These are phyloP conservation scores for Hymenoscyphus infarciens DNA, from an alignment of 2,329 filamentous ascomycete genomes.

Conservation along the genomic window DNA sequence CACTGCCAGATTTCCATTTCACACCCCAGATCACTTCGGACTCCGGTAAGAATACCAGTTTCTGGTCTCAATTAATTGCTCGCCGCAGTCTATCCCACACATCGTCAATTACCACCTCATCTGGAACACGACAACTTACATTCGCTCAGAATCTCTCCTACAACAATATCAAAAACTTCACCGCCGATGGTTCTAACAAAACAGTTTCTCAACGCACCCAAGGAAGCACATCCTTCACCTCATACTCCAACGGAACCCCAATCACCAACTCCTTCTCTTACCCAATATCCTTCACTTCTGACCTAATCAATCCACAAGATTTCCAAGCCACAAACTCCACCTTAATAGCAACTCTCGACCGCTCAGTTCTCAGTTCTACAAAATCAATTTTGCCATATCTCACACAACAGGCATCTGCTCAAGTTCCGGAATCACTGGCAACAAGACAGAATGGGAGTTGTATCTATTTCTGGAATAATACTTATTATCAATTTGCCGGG, in stretches of 20 bases:
- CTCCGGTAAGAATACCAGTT: conserved; percentile 14
- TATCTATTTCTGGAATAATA: conserved; percentile 28
- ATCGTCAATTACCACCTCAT: conserved; percentile 23
- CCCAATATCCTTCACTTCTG: conserved; percentile 20
- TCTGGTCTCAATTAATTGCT: conserved; percentile 17
- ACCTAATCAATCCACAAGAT: conserved; percentile 16
- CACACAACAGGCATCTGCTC: conserved; percentile 15
- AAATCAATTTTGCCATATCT: conserved; percentile 24
- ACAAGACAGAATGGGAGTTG: conserved; percentile 25
- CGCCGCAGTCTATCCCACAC: conserved; percentile 20
- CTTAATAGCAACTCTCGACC: conserved; percentile 19
- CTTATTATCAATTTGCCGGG: conserved; percentile 25
- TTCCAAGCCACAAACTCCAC: conserved; percentile 17
- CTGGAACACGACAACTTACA: conserved; percentile 17
- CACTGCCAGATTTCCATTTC: conserved; percentile 26
- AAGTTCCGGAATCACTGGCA: conserved; percentile 8
- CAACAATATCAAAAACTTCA: conserved; percentile 22
- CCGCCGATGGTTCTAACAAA: conserved; percentile 20
- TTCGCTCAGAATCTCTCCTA: conserved; percentile 24
- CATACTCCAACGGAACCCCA: not conserved
- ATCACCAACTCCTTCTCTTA: conserved; percentile 21
- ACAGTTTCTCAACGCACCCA: conserved; percentile 21
- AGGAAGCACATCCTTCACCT: conserved; percentile 16
- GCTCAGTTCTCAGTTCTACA: conserved; percentile 12
- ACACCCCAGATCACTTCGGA: conserved; percentile 19